Base-by-base conservation (phyloP, 805 yeast genomes). In the Ogataea paraovalis region DNA sequence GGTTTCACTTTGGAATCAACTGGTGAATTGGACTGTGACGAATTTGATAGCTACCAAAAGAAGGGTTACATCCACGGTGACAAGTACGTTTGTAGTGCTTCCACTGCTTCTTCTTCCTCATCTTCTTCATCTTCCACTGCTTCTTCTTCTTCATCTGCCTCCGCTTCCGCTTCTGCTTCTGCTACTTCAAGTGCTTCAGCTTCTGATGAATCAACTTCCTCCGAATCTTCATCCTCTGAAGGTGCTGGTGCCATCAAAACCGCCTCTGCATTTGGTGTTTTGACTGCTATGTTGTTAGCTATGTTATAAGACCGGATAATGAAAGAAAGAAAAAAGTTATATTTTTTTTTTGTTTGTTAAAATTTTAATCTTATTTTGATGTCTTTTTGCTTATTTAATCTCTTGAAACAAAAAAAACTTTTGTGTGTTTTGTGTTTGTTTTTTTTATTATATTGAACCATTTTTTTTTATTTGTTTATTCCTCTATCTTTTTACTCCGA, bases 51-150 rank as follows among this genome's bases (percentile, higher is more conserved):
- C 46, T 79, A 88, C 66, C 83, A 87, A 78, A 69, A 73, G 64
- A 76, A 78, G 61, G 95, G 96, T 72, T 87, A 78, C 67, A 83
- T 94, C 70, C 89, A 83, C 74, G 99, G 99, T 80, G 89, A 39
- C 18, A 18, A 88, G 76, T 91, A 81, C 76, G 77, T 70, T 61
- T 87, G 95, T 75, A 76, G 77, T 59, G 86, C 83, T 69, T 83
- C 82, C 56, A 66, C 79, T 42, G 61, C 73, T 20, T 68, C 80
- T 28, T 69, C 81, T 46, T 71, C 83, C 36, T 65, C 71, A 49
- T 60, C 67, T 40, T 56, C 66, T 49, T 50, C 71, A 22, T 30
- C 58, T 20, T 25, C 62, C 21, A 38, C 54, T 19, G 38, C 62
- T 20, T 46, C 68, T 44, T 47, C 69, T 42, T 41, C 68, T 36